Conservation (phyloP, 2,329 filamentous ascomycete species). For the Colletotrichum horii region DNA sequence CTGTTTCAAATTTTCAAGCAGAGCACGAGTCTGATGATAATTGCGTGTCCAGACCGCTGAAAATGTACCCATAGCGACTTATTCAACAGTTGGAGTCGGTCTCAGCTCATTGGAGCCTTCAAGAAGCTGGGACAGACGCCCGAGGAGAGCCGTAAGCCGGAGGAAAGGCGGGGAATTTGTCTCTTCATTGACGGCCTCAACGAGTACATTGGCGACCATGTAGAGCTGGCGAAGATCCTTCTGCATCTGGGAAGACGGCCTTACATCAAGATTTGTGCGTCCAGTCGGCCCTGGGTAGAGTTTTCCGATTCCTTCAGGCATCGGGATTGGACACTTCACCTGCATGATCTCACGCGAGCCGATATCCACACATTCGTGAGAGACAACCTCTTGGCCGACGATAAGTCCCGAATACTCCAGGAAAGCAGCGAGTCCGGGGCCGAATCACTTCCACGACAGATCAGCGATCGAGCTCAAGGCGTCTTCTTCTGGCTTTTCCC, state of each 20-base stretch:
- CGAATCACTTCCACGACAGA: background rate
- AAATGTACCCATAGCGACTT: background rate
- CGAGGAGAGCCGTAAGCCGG: too few species aligned
- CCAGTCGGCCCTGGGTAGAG: background rate
- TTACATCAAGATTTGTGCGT: background rate
- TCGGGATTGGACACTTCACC: background rate
- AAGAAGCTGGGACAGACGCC: background rate
- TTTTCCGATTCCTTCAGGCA: background rate
- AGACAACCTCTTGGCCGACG: too few species aligned
- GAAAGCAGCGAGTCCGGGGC: too few species aligned
- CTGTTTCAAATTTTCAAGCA: background rate
- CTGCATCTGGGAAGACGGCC: background rate
- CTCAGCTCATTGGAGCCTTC: background rate
- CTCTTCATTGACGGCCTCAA: slow-evolving; percentile 15
- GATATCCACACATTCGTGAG: background rate
- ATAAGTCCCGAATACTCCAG: too few species aligned
- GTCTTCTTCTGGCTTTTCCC: background rate
- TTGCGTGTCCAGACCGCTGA: background rate
- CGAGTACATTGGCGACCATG: background rate
- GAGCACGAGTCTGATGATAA: background rate
- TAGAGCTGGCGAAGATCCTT: background rate
- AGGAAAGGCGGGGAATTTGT: background rate
- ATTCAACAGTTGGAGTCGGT: background rate
- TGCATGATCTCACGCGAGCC: background rate
- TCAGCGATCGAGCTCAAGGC: background rate